Base-by-base conservation (phyloP, 352 stramenopile species). In the Elongisporangium anandrum region DNA sequence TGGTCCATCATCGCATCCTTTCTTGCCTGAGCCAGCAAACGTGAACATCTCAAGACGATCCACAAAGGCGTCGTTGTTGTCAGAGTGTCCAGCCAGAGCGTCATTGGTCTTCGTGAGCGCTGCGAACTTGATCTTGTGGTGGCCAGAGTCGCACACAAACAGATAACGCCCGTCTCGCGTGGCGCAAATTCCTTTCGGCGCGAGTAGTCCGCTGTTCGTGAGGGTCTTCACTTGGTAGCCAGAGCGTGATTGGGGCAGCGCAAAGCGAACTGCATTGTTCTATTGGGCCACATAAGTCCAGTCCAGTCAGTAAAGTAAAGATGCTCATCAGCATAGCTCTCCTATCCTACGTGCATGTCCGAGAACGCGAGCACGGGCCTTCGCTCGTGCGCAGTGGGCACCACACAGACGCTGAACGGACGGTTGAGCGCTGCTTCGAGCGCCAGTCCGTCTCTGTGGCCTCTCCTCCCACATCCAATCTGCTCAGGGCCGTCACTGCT, bases 101-200 rank as follows among this genome's bases (percentile, higher is more conserved):
- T 17, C 13, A 17, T 17, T 17, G 10, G 34, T 45, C 34, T 45
- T 45, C 34, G 16, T 45, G 22, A 87, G 16, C 9, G 69, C 64
- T 19, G 68, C 77, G 24, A 82, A 70, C 51, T 81, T 79, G 61
- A 87, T 73, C 51, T 61, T 72, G 63, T 83, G 70, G 59, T 87
- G 74, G 1, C 77, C 77, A 9, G 72, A 74, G 61, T 85, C 77
- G 15, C 74, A 85, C 39, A 85, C 72, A 57, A 85, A 82, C 57
- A 87, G 51, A 41, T 81, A 70, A 12, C 69, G 61, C 0, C 62
- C 64, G 38, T 85, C 72, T 45, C 65, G 56, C 9, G 77, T 82
- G 10, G 65, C 56, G 57, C 56, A 70, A 13, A 87, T 68, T 1
- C 74, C 77, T 26, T 79, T 83, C 1, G 74, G 74, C n/a, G 61